phyloP scores from a whole-genome alignment of 805 yeast genomes.

The Wickerhamomyces mucosus region DNA sequence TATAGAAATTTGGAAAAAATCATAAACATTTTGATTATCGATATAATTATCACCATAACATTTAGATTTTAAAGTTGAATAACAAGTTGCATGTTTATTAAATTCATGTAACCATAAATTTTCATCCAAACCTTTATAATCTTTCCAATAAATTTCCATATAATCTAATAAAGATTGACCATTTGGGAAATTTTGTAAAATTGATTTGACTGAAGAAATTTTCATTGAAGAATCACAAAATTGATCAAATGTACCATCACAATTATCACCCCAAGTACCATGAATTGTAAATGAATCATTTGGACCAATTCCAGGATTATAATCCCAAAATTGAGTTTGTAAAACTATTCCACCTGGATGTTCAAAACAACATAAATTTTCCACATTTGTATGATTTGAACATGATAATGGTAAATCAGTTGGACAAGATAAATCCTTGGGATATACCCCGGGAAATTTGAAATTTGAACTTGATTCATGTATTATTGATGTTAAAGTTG shows the following conservation, averaged over 20 bases:
- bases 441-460: neutral
- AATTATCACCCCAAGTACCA: conserved; percentile 85
- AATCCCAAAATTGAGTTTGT: conserved; percentile 92
- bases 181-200: conserved; percentile 31
- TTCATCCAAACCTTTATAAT: conserved; percentile 57
- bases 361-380: conserved; percentile 75
- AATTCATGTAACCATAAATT: conserved; percentile 83
- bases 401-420: conserved; percentile 52
- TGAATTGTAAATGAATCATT: conserved; percentile 67
- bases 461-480: too few species aligned
- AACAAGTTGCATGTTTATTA: conserved; percentile 92
- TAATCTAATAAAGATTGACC: conserved; percentile 37
- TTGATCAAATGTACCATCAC: conserved; percentile 75
- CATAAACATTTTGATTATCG: conserved; percentile 41
- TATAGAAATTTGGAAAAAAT: conserved; percentile 57
- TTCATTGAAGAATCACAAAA: conserved; percentile 47
- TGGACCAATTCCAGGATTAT: conserved; percentile 65
- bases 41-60: conserved; percentile 42
- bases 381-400: conserved; percentile 40
- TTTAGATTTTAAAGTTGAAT: conserved; percentile 62
- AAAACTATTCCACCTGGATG: conserved; percentile 76
- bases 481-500: neutral
- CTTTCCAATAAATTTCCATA: conserved; percentile 65
- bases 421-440: conserved; percentile 41
- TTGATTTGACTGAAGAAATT: conserved; percentile 38